Evolutionary conservation across 352 stramenopile species (phyloP), one percentile per base, ranked within the genome.

Genomic region (Pythium pyrilobum): DNA sequence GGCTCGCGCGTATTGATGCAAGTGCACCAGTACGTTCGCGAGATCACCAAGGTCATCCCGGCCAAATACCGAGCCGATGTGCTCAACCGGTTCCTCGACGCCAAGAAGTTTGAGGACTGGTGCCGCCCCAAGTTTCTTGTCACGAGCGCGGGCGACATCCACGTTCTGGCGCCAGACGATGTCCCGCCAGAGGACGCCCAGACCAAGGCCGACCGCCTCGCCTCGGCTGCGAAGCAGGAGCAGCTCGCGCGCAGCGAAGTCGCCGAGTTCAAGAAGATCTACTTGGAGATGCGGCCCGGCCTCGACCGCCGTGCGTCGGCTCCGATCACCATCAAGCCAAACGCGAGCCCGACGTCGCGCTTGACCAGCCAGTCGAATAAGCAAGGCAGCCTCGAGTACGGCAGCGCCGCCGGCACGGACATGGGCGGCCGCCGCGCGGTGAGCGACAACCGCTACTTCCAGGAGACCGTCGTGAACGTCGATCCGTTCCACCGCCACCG

Each of bases 11-110:
- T 66, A 20, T 42, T 77, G 1, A 46, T 78, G 5, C 57, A 69
- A 52, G 66, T 74, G 2, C 68, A 74, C 44, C 61, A 81, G 36
- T 65, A 64, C 27, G 66, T 77, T 6, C 60, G 59, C 24, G 64
- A 72, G n/a, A 58, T 78, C 32, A 64, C 66, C 3, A 28, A 52
- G 0, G 64, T 52, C 1, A 69, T 81, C 31, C 65, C 69, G 2
- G 43, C 45, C 1, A 45, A 57, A 1, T 49, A 71, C 25, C 66
- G 69, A 5, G 56, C 71, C 42, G 41, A 43, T 15, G 54, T 62
- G 18, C 31, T 62, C 15, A 27, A 43, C 4, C 61, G 71, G 2
- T 44, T 77, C 16, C 42, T 61, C 13, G 52, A 65, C 25, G 67
- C 69, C 24, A 62, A 62, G 33, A 39, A 56, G 15, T 38, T 55